phyloP scores from a whole-genome alignment of 768 basidiomycete genomes.

The Serendipita indica region DNA sequence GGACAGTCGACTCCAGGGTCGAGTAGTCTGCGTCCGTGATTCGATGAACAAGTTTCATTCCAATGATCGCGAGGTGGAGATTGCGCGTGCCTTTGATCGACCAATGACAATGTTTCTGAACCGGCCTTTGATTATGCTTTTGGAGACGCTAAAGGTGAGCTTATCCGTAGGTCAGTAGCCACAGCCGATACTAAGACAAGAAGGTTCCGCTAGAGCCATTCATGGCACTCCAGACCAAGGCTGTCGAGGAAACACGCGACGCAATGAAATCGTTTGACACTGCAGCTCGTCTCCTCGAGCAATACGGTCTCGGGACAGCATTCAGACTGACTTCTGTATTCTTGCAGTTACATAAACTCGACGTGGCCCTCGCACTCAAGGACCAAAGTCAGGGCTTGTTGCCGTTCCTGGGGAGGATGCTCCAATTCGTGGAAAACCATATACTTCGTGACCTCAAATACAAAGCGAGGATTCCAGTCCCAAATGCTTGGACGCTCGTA shows the following conservation, averaged over 20 bases:
- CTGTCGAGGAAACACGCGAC: slow-evolving; percentile 32
- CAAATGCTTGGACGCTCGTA: slow-evolving; percentile 48
- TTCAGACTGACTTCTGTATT: slow-evolving; percentile 43
- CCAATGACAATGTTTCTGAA: slow-evolving; percentile 46
- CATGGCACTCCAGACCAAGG: slow-evolving; percentile 36
- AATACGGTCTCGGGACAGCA: slow-evolving; percentile 41
- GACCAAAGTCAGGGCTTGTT: slow-evolving; percentile 21
- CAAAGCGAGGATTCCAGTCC: slow-evolving; percentile 51
- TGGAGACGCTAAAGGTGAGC: slow-evolving; percentile 47
- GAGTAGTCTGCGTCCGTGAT: slow-evolving; percentile 35
- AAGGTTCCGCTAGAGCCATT: slow-evolving; percentile 41
- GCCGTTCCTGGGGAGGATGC: slow-evolving; percentile 37
- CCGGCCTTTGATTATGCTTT: slow-evolving; percentile 51
- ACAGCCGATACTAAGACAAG: no score
- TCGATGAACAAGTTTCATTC: slow-evolving; percentile 60
- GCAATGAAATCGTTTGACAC: slow-evolving; percentile 23
- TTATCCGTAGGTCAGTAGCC: no score
- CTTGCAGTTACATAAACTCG: slow-evolving; percentile 36
- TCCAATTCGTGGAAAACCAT: slow-evolving; percentile 44
- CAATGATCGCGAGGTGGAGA: slow-evolving; percentile 35
- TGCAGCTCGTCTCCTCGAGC: slow-evolving; percentile 38
- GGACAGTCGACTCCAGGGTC: slow-evolving; percentile 37
- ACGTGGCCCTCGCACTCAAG: slow-evolving; percentile 21
- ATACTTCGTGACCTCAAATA: slow-evolving; percentile 50
- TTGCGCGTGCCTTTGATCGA: slow-evolving; percentile 47